phyloP scores from a whole-genome alignment of 1,284 basidiomycete genomes.

The Hypsizygus ulmarius region DNA sequence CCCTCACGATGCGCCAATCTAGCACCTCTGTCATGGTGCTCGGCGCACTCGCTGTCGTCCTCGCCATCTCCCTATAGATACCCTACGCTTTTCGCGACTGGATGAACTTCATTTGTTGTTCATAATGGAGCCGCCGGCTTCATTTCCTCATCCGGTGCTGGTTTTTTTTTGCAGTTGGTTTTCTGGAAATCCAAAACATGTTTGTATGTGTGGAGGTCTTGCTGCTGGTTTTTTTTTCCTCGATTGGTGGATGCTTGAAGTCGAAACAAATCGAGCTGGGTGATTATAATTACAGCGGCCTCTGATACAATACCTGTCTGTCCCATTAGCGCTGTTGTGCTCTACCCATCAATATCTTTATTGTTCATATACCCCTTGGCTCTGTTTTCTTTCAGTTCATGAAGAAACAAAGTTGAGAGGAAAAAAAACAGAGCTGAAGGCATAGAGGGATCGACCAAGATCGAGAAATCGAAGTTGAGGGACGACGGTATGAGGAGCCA shows the following conservation, averaged over 20 bases:
- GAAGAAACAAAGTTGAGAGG: background rate
- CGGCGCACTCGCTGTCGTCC: conserved; percentile 34
- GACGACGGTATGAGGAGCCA: too few relatives aligned
- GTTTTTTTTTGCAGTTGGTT: conserved; percentile 10
- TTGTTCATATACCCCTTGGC: conserved; percentile 13
- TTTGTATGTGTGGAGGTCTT: conserved; percentile 11
- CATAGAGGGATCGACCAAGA: background rate
- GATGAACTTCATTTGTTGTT: conserved; percentile 15
- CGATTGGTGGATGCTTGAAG: conserved; percentile 22
- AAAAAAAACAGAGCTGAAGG: background rate
- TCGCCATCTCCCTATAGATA: conserved; percentile 35
- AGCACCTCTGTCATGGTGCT: conserved; percentile 38
- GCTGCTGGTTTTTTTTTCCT: conserved; percentile 22
- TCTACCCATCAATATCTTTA: conserved; percentile 19
- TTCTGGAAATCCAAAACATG: conserved; percentile 14
- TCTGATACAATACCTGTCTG: conserved; percentile 10
- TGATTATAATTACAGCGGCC: conserved; percentile 17
- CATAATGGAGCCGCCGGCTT: conserved; percentile 22
- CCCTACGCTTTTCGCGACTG: conserved; percentile 14
- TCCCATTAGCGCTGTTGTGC: conserved; percentile 10
- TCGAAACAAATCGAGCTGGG: conserved; percentile 22
- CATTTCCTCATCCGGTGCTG: conserved; percentile 19
- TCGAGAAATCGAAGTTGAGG: conserved; percentile 2
- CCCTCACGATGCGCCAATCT: conserved; percentile 31
- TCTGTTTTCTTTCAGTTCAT: conserved; percentile 3